Conservation (phyloP, 129 eudicot genomes). For the Rutidosis leptorrhynchoides region DNA sequence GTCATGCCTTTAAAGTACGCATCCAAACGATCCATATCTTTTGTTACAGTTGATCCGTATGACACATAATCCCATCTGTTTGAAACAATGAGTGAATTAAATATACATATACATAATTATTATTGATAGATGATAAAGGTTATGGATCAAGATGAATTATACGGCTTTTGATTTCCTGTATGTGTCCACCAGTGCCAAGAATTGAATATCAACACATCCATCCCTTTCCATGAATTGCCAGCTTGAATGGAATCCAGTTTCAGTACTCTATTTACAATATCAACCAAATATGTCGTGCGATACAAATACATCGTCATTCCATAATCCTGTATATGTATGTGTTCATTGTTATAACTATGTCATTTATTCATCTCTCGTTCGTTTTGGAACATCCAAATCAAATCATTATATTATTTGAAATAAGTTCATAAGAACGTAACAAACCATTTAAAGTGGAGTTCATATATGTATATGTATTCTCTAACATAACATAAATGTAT, state of each 20-base stretch:
- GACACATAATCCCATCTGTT: conserved; percentile 81
- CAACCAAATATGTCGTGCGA: conserved; percentile 68
- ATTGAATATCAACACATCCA: conserved; percentile 73
- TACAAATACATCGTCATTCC: conserved; percentile 58
- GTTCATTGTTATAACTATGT: conserved; percentile 11
- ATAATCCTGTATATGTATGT: conserved; percentile 57
- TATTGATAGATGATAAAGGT: not conserved
- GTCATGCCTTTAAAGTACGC: conserved; percentile 76
- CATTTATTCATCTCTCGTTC: not conserved
- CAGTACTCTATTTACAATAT: conserved; percentile 52
- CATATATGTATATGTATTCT: conserved; percentile 19
- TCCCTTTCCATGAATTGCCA: conserved; percentile 69
- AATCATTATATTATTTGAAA: too few relatives aligned
- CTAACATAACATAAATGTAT: too few relatives aligned
- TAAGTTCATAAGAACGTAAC: not conserved
- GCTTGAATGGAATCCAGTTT: conserved; percentile 58
- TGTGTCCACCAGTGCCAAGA: conserved; percentile 96
- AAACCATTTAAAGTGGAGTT: not conserved
- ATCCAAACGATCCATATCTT: conserved; percentile 66
- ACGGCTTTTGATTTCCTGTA: conserved; percentile 57
- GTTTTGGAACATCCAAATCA: too few relatives aligned
- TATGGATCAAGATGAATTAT: not conserved
- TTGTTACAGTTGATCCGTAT: conserved; percentile 51
- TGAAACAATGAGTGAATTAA: not conserved
- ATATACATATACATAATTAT: not conserved